A percentile compares a stretch with the other conserved stretches of the same genome.
Conservation (phyloP, 2,329 filamentous ascomycete species). For the Curvularia verruculosa region DNA sequence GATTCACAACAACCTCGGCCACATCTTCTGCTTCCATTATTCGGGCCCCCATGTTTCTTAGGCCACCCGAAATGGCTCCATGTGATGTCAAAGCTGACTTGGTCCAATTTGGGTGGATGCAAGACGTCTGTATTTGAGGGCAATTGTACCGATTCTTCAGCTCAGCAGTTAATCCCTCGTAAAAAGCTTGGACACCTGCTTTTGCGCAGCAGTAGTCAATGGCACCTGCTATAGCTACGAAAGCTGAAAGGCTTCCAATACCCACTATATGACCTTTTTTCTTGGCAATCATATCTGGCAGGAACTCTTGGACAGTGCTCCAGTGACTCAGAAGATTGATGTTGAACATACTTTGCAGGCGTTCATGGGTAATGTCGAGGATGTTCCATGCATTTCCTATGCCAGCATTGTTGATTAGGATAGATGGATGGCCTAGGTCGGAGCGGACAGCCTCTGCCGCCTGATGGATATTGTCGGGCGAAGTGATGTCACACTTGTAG, state of each 20-base stretch:
- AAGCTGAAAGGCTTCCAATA: constrained; percentile 46
- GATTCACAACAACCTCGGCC: constrained; percentile 52
- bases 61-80: constrained; percentile 33
- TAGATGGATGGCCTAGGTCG: constrained; percentile 40
- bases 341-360: constrained; percentile 38
- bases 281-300: constrained; percentile 47
- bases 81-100: constrained; percentile 47
- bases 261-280: constrained; percentile 47
- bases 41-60: constrained; percentile 39
- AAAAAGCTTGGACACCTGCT: constrained; percentile 40
- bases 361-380: constrained; percentile 37
- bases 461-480: constrained; percentile 33
- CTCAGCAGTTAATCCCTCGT: constrained; percentile 49
- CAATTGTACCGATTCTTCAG: constrained; percentile 52
- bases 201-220: constrained; percentile 48
- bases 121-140: constrained; percentile 52
- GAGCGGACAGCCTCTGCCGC: constrained; percentile 43
- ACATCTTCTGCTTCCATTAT: constrained; percentile 51
- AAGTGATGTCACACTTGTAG: constrained; percentile 46
- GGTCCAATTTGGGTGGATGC: constrained; percentile 53
- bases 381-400: constrained; percentile 45
- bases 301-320: constrained; percentile 46
- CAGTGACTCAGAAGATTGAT: constrained; percentile 48
- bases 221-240: constrained; percentile 39
- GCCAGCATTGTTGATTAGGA: constrained; percentile 48